Evolutionary conservation across 2,329 filamentous ascomycete species (phyloP), one percentile per base, ranked within the genome.

Genomic region (Trichoderma pleuroti): DNA sequence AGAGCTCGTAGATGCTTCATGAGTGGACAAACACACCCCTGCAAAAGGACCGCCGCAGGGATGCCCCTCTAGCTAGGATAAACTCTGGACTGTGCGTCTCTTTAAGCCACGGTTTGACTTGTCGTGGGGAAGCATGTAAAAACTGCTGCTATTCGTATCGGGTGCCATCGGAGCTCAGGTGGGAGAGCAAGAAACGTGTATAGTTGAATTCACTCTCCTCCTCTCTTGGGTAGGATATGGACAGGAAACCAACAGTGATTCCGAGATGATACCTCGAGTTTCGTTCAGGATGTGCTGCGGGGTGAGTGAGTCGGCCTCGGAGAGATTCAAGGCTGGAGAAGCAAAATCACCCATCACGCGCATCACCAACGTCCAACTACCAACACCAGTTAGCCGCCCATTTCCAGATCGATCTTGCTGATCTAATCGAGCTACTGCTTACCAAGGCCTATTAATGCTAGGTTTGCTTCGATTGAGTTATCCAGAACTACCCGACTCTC

Each of bases 361-460:
- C n/a, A n/a, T n/a, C n/a, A n/a, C n/a, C n/a, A n/a, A n/a, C n/a
- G n/a, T n/a, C n/a, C n/a, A n/a, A n/a, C n/a, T n/a, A n/a, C n/a
- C n/a, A n/a, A n/a, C n/a, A n/a, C n/a, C n/a, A n/a, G n/a, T n/a
- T n/a, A n/a, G n/a, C n/a, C n/a, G n/a, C n/a, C n/a, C n/a, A n/a
- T n/a, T n/a, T n/a, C n/a, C 16, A 34, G 39, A 68, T 68, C 39
- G 39, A 68, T 68, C 39, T 68, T 52, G 56, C 56, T 60, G 39
- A 68, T 61, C 28, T 61, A 30, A 52, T 49, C 2, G 10, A 59
- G 18, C 11, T 34, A 11, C 32, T 34, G 56, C 32, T 59, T 11
- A 21, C 28, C 54, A 57, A 49, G 42, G 7, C 36, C 4, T 42
- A 14, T 52, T 11, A 14, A 52, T 52, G 4, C 11, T 18, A 56